These are phyloP conservation scores for Globisporangium okanoganense DNA, from an alignment of 352 stramenopile genomes.

Conservation along the genomic window DNA sequence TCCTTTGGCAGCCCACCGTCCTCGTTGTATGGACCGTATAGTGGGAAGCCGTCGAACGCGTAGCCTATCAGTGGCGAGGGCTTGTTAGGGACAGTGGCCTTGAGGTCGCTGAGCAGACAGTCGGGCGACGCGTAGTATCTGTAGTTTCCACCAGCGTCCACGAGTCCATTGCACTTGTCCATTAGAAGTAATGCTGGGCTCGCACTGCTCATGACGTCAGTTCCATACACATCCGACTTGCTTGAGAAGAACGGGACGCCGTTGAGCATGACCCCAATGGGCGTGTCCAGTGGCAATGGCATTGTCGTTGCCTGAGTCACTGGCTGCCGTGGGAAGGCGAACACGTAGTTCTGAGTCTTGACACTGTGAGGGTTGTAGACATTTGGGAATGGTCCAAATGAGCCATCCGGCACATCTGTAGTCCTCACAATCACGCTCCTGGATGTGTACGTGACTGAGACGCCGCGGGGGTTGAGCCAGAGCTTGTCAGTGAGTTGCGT, in stretches of 20 bases:
- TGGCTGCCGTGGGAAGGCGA: slow-evolving; percentile 52
- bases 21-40: slow-evolving; percentile 61
- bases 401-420: slow-evolving; percentile 44
- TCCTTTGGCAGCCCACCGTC: slow-evolving; percentile 39
- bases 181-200: slow-evolving; percentile 40
- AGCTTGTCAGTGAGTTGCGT: slow-evolving; percentile 16
- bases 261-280: slow-evolving; percentile 71
- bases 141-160: slow-evolving; percentile 63
- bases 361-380: slow-evolving; percentile 47
- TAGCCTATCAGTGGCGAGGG: slow-evolving; percentile 66
- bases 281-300: slow-evolving; percentile 31
- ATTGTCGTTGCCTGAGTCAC: slow-evolving; percentile 18
- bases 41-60: slow-evolving; percentile 68
- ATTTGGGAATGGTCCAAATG: slow-evolving; percentile 64
- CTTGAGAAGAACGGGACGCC: slow-evolving; percentile 62
- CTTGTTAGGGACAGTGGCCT: slow-evolving; percentile 17
- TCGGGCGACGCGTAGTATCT: slow-evolving; percentile 68
- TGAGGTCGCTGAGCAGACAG: slow-evolving; percentile 50
- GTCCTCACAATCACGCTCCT: slow-evolving; percentile 53
- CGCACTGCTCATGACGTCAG: slow-evolving; percentile 32
- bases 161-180: slow-evolving; percentile 71
- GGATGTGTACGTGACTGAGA: slow-evolving; percentile 53
- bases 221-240: slow-evolving; percentile 32
- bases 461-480: slow-evolving; percentile 48
- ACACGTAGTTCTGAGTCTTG: slow-evolving; percentile 58